Evolutionary conservation across 1,284 basidiomycete genomes (phyloP).

Genomic region (Trametes versicolor): DNA sequence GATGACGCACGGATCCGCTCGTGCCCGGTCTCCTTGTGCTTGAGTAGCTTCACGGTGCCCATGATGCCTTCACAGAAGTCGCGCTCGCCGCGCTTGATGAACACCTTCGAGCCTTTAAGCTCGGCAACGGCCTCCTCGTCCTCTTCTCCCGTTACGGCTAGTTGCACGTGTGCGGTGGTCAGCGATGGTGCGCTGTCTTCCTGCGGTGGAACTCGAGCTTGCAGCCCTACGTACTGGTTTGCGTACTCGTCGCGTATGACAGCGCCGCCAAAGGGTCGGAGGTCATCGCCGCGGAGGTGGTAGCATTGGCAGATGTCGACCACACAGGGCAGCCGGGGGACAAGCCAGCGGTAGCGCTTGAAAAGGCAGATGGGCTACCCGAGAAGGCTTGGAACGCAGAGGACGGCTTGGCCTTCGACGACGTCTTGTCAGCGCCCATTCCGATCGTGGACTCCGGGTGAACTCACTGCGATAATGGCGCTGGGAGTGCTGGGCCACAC

Average conservation of each 20-base stretch:
- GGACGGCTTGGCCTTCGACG: slow-evolving; percentile 39
- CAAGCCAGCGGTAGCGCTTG: slow-evolving; percentile 1
- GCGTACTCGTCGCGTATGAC: slow-evolving; percentile 26
- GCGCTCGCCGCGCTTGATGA: slow-evolving; percentile 65
- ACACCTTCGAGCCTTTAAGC: slow-evolving; percentile 67
- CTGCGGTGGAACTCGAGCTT: neutral
- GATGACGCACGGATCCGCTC: slow-evolving; percentile 54
- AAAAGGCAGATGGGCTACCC: slow-evolving; percentile 29
- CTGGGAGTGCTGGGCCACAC: slow-evolving; percentile 16
- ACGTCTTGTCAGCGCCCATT: neutral
- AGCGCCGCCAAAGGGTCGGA: slow-evolving; percentile 34
- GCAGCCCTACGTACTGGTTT: slow-evolving; percentile 30
- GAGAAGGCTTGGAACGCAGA: slow-evolving; percentile 41
- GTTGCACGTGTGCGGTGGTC: neutral
- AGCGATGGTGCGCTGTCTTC: neutral
- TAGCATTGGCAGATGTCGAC: slow-evolving; percentile 14
- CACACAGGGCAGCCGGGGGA: slow-evolving; percentile 18
- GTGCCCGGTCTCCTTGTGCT: slow-evolving; percentile 50
- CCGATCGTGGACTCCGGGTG: neutral
- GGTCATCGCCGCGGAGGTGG: neutral
- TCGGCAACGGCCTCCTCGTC: slow-evolving; percentile 63
- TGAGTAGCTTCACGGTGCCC: slow-evolving; percentile 68
- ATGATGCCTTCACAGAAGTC: slow-evolving; percentile 67
- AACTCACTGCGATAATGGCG: slow-evolving; percentile 26
- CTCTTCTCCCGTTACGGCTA: slow-evolving; percentile 70